Base-by-base conservation (phyloP, 169 alveolate genomes). In the Eimeria nieschulzi region DNA sequence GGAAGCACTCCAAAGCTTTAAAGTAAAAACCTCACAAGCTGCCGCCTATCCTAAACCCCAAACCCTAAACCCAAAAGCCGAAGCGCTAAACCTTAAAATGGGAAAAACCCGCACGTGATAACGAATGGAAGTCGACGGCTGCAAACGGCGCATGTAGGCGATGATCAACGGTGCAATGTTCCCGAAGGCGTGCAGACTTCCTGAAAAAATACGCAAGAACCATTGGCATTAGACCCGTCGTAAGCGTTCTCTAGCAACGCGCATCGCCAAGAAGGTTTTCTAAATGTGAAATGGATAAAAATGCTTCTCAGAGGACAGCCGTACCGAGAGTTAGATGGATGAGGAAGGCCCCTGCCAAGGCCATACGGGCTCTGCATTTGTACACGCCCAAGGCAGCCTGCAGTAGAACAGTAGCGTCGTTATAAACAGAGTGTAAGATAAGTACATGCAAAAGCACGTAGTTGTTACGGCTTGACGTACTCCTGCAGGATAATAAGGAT, bases 331-430 rank as follows among this genome's bases (percentile, higher is more conserved):
- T 80, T 21, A 80, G 88, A 46, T 80, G 88, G 70, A 80, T 80
- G 59, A 80, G 88, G 46, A 80, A 80, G 63, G 88, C 88, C 76
- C 88, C 88, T 25, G 39, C 88, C 33, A 80, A 68, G 88, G 75
- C 88, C 88, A 80, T 80, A 56, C 61, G 88, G 12, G 88, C 88
- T 33, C 88, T 63, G 56, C 75, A 80, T 46, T 80, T 80, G 39
- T 55, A 68, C 23, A 66, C 75, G 88, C 88, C 70, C 46, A 61
- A 19, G 21, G 88, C 59, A 33, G 88, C 76, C 88, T 80, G 88
- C 15, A 61, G 26, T 23, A 66, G 10, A 19, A n/a, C 25, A 66
- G 76, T 12, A 66, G 26, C 15, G 46, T n/a, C 76, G 13, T 5
- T 19, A 23, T 0, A n/a, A n/a, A 26, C 25, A 66, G 23, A 6